Conservation (phyloP, 768 basidiomycete genomes). For the Roridomyces roridus region DNA sequence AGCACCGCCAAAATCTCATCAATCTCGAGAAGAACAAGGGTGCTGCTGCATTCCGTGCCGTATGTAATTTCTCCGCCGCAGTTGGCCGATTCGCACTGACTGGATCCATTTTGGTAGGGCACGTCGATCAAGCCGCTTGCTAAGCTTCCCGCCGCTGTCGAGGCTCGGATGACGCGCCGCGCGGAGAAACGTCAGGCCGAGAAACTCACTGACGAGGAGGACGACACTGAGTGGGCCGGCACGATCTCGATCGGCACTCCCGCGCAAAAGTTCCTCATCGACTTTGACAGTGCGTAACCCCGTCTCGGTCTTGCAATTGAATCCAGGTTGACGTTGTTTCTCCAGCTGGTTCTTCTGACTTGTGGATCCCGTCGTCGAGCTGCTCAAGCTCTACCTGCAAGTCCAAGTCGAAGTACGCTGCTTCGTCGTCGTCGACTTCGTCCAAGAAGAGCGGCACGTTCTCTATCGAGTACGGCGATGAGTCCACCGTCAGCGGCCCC, state of each 20-base stretch:
- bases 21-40: conserved; percentile 41
- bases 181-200: conserved; percentile 38
- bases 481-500: conserved; percentile 44
- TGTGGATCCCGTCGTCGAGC: conserved; percentile 38
- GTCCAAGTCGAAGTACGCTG: conserved; percentile 37
- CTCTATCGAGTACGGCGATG: conserved; percentile 51
- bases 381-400: conserved; percentile 38
- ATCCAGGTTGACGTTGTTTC: no score
- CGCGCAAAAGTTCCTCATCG: conserved; percentile 41
- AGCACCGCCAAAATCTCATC: conserved; percentile 45
- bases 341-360: conserved; percentile 17
- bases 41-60: conserved; percentile 17
- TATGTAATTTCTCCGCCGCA: neutral
- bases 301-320: conserved; percentile 1
- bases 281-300: conserved; percentile 50
- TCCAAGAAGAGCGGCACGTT: conserved; percentile 37
- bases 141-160: conserved; percentile 22
- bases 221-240: conserved; percentile 47
- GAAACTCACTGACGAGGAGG: conserved; percentile 40
- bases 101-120: conserved; percentile 21
- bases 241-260: conserved; percentile 46
- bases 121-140: conserved; percentile 37
- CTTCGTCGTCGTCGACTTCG: conserved; percentile 38
- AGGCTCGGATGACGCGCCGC: conserved; percentile 21
- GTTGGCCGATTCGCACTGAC: neutral